A percentile compares a stretch with the other conserved stretches of the same genome.
These are phyloP conservation scores for Elaeagnus macrophylla DNA, from an alignment of 306 rosid genomes.

Conservation along the genomic window DNA sequence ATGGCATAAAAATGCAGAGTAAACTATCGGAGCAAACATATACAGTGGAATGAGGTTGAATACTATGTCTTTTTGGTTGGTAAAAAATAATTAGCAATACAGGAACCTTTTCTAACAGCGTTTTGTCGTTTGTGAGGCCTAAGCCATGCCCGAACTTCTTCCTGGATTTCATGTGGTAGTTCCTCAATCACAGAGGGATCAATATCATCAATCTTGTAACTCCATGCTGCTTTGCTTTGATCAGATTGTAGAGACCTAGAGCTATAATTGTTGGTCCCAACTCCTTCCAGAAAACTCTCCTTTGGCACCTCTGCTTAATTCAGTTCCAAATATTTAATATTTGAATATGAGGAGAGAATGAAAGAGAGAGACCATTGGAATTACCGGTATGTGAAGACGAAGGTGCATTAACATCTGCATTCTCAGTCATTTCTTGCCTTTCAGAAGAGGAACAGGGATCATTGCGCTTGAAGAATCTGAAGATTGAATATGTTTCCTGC, in stretches of 20 bases:
- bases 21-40: no score
- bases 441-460: constrained; percentile 27
- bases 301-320: constrained; percentile 20
- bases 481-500: constrained; percentile 62
- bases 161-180: constrained; percentile 78
- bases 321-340: constrained; percentile 14
- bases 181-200: constrained; percentile 69
- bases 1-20: no score
- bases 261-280: constrained; percentile 12
- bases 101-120: constrained; percentile 47
- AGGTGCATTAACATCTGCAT: constrained; percentile 24
- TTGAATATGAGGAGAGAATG: constrained; percentile 6
- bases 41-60: neutral
- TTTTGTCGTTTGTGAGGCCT: constrained; percentile 66
- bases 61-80: constrained; percentile 37
- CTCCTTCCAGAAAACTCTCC: constrained; percentile 25
- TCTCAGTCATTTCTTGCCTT: constrained; percentile 37
- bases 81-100: constrained; percentile 56
- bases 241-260: constrained; percentile 14
- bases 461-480: constrained; percentile 47
- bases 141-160: constrained; percentile 55
- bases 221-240: constrained; percentile 50
- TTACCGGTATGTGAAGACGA: constrained; percentile 30
- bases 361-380: neutral
- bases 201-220: constrained; percentile 62